Conservation (phyloP, 2,329 filamentous ascomycete species). For the Salinomyces thailandicus region DNA sequence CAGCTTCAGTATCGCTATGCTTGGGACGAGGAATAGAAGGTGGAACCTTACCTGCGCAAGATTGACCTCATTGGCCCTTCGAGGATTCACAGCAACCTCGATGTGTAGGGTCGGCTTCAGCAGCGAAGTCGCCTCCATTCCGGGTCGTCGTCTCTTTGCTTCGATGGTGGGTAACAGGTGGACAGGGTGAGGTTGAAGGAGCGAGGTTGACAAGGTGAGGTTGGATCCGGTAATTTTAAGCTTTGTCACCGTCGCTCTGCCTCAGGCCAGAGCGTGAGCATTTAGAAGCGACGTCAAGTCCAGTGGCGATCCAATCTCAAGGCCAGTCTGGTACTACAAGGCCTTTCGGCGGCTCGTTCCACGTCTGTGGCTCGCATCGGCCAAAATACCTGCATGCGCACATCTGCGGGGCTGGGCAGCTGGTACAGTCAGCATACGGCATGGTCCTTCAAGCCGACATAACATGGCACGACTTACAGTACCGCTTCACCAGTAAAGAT, state of each 20-base stretch:
- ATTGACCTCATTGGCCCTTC: background rate
- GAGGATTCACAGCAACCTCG: constrained; percentile 25
- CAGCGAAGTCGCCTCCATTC: constrained; percentile 1
- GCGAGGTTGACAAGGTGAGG: no score
- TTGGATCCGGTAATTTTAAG: no score
- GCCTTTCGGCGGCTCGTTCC: background rate
- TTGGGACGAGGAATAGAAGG: no score
- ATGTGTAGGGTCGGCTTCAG: constrained; percentile 26
- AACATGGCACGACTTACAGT: constrained; percentile 6
- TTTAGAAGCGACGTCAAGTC: constrained; percentile 6
- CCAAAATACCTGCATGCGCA: constrained; percentile 17
- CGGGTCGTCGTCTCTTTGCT: no score
- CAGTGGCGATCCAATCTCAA: background rate
- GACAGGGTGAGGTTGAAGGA: no score
- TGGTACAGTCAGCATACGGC: constrained; percentile 1
- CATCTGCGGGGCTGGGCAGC: constrained; percentile 13
- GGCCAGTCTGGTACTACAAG: background rate
- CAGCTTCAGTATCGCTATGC: no score
- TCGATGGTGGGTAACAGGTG: no score
- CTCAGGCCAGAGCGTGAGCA: no score
- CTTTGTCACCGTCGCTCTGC: no score
- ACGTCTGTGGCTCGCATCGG: constrained; percentile 8
- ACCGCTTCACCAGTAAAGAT: constrained; percentile 23
- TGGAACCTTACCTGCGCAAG: background rate
- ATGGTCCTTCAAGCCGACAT: no score